Conservation (phyloP, 2,329 filamentous ascomycete genomes). For the Chrysosporium queenslandicum region DNA sequence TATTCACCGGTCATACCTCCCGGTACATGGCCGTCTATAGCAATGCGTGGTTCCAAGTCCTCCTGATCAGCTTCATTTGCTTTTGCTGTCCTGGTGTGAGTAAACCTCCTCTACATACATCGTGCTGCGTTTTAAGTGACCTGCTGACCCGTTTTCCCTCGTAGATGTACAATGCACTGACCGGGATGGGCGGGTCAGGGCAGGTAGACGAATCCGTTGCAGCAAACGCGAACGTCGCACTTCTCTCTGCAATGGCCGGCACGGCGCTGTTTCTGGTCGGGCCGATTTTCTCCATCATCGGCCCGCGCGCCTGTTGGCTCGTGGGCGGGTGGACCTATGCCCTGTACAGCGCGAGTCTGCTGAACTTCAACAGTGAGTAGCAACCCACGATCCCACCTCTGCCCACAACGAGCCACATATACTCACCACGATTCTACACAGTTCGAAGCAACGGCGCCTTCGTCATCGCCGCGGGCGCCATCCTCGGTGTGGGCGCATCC, state of each 20-base stretch:
- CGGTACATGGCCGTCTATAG: conserved; percentile 26
- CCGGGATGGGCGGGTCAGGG: conserved; percentile 39
- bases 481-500: conserved; percentile 40
- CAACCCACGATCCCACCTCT: not conserved
- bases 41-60: conserved; percentile 41
- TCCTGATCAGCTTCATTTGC: conserved; percentile 42
- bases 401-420: not conserved
- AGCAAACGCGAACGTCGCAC: conserved; percentile 40
- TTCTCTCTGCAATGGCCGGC: conserved; percentile 36
- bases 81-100: conserved; percentile 41
- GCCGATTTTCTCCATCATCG: conserved; percentile 37
- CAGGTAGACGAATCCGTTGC: conserved; percentile 39
- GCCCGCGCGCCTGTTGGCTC: conserved; percentile 36
- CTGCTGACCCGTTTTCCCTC: not conserved
- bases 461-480: conserved; percentile 38
- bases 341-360: conserved; percentile 37
- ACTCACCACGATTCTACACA: conserved; percentile 16
- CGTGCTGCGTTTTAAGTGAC: not conserved
- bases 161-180: conserved; percentile 44
- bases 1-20: not conserved
- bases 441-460: conserved; percentile 33
- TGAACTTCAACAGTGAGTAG: conserved; percentile 35
- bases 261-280: conserved; percentile 39
- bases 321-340: conserved; percentile 41
- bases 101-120: conserved; percentile 5